Evolutionary conservation across 2,329 filamentous ascomycete genomes (phyloP), one percentile per base, ranked within the genome.

Genomic region (Nothomitra cinnamomea): DNA sequence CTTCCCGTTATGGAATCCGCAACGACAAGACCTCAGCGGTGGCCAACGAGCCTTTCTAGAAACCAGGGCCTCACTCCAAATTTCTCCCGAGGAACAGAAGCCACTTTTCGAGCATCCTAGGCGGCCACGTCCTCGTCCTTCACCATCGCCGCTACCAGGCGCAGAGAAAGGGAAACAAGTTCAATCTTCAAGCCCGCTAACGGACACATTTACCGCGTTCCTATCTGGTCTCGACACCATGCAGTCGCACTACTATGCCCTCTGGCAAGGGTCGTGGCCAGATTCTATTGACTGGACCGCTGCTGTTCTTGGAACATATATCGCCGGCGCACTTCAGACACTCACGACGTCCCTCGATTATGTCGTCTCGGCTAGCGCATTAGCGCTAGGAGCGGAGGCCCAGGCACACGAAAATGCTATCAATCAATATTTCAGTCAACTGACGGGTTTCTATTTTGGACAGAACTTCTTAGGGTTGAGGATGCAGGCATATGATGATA

Each of bases 201-300:
- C 28, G 10, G 58, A 58, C 45, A 56, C 61, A 13, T 61, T 67
- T 8, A 60, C 62, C 43, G 61, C 68, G 38, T 62, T 72, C 10
- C 65, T 66, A 52, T 53, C 75, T 50, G 83, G 86, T 4, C 72
- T 95, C 57, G 73, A 79, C 48, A 79, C 83, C 4, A 79, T 95
- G 74, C 88, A 95, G 65, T 72, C 78, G 52, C 71, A 75, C 24
- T 95, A 87, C 68, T 95, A 92, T 64, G 75, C 80, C 48, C 69
- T 83, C 3, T 85, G 85, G 74, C 70, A 83, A 36, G 88, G 85
- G 10, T 87, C 80, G 24, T 96, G 89, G 87, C 87, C 88, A 0
- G 74, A 75, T 1, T 78, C 85, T 32, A 95, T 94, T 61, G 90
- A 95, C 69, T 96, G 90, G 90, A 96, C 90, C 0, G 83, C 82